phyloP scores from a whole-genome alignment of 73 alveolate genomes.

The Blepharisma stoltei region DNA sequence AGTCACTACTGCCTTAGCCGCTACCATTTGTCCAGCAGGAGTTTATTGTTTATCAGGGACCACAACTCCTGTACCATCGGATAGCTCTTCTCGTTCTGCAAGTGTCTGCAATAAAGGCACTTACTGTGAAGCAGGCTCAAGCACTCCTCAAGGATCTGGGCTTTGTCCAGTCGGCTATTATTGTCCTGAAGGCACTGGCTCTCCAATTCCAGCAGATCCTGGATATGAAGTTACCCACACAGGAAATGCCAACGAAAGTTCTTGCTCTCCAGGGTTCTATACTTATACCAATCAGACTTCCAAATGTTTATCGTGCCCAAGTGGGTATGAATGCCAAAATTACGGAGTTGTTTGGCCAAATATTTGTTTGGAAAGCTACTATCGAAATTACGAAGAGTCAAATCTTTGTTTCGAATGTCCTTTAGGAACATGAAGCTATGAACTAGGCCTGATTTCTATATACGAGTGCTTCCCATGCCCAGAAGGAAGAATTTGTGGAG shows the following conservation, averaged over 20 bases:
- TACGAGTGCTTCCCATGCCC: constrained; percentile 72
- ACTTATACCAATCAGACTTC: constrained; percentile 50
- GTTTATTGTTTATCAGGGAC: constrained; percentile 71
- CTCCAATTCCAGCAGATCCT: constrained; percentile 58
- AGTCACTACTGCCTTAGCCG: constrained; percentile 26
- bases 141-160: constrained; percentile 68
- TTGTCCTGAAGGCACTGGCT: constrained; percentile 67
- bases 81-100: constrained; percentile 47
- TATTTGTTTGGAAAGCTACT: constrained; percentile 67
- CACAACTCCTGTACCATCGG: constrained; percentile 39
- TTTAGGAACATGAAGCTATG: constrained; percentile 69
- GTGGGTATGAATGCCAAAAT: constrained; percentile 80
- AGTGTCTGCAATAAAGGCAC: constrained; percentile 67
- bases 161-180: constrained; percentile 73
- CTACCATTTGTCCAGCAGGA: constrained; percentile 64
- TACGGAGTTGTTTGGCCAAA: constrained; percentile 82
- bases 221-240: constrained; percentile 43
- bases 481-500: constrained; percentile 67
- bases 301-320: constrained; percentile 74
- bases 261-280: constrained; percentile 70
- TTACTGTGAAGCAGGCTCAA: constrained; percentile 70
- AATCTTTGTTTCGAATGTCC: constrained; percentile 72
- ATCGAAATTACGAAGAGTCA: constrained; percentile 53
- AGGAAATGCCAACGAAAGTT: constrained; percentile 53
- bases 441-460: constrained; percentile 58